Evolutionary conservation across 371 early-diverging fungal genomes (phyloP), one percentile per base, ranked within the genome.

Genomic region (Rhizopus microsporus): DNA sequence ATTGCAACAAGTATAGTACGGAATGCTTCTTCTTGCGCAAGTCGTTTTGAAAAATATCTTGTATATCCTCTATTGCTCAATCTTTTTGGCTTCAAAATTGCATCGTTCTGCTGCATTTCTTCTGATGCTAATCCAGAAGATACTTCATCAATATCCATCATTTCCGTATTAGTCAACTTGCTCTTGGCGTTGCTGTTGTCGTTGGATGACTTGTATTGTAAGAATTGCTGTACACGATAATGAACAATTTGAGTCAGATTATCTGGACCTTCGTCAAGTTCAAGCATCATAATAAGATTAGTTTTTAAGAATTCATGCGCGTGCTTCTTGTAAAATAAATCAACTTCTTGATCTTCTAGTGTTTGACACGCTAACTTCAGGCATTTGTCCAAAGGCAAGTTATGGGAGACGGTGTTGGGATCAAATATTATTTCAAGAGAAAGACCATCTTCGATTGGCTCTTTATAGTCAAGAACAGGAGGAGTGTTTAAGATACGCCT

Each of bases 401-500:
- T 72, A 34, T 75, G 80, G 0, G 82, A 77, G 23, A 75, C 69
- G 12, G 78, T 57, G 10, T 62, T 78, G 8, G 85, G 76, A 59
- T 89, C 87, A 67, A 88, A 87, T 13, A 82, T 63, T 6, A 89
- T 65, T 60, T 81, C 81, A 51, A 92, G 61, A 7, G 86, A 84
- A 29, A 92, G 64, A 2, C 89, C 91, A 52, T 72, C 73, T 48
- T 88, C 85, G 1, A 76, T 67, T 6, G 77, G 79, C 6, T 68
- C 54, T 17, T 81, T 72, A 53, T 75, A 78, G 13, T 65, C 63
- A 8, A 92, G 74, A 32, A 74, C 74, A 5, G 88, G 82, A 4
- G 90, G 82, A 34, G 87, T 86, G 57, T 86, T 86, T 31, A 95
- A 75, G 73, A 90, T 79, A 32, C 89, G 74, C 17, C 93, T 81